A percentile compares a stretch with the other conserved stretches of the same genome.
These are phyloP conservation scores for Panellus pusillus DNA, from an alignment of 768 basidiomycete genomes.

Conservation along the genomic window DNA sequence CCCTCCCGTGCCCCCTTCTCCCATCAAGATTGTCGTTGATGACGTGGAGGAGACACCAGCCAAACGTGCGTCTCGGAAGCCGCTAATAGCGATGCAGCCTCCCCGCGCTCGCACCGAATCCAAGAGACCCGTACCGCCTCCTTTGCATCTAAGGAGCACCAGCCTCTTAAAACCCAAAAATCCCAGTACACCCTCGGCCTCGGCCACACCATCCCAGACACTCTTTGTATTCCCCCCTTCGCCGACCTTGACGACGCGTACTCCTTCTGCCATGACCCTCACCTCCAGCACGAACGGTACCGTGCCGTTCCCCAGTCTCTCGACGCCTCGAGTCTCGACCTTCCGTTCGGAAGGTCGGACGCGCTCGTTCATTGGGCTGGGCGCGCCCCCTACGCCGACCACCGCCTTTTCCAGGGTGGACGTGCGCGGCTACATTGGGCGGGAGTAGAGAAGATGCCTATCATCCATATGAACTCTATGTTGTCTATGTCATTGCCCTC, in stretches of 20 bases:
- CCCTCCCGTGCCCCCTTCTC: slow-evolving; percentile 74
- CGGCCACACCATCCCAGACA: slow-evolving; percentile 73
- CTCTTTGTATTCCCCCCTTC: slow-evolving; percentile 88
- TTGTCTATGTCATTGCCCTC: slow-evolving; percentile 13
- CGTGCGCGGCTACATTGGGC: slow-evolving; percentile 74
- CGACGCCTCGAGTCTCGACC: slow-evolving; percentile 70
- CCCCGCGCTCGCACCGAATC: slow-evolving; percentile 55
- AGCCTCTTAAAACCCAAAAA: slow-evolving; percentile 34
- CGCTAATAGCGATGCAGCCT: slow-evolving; percentile 31
- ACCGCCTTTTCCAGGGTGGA: slow-evolving; percentile 84
- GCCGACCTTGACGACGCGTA: slow-evolving; percentile 55
- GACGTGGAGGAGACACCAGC: slow-evolving; percentile 17
- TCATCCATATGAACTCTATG: slow-evolving; percentile 18
- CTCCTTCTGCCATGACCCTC: slow-evolving; percentile 81
- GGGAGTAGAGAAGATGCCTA: slow-evolving; percentile 33
- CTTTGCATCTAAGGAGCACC: slow-evolving; percentile 50
- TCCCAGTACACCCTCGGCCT: slow-evolving; percentile 25
- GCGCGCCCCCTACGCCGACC: slow-evolving; percentile 69
- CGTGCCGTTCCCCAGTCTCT: slow-evolving; percentile 49
- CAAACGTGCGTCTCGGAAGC: slow-evolving; percentile 22
- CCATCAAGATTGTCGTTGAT: slow-evolving; percentile 52
- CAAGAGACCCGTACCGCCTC: slow-evolving; percentile 54
- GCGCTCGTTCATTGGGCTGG: slow-evolving; percentile 72
- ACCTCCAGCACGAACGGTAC: slow-evolving; percentile 54
- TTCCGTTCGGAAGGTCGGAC: slow-evolving; percentile 67